A percentile compares a stretch with the other conserved stretches of the same genome.
Evolutionary conservation across 371 early-diverging fungal species (phyloP).

Genomic region (Catenaria anguillulae): DNA sequence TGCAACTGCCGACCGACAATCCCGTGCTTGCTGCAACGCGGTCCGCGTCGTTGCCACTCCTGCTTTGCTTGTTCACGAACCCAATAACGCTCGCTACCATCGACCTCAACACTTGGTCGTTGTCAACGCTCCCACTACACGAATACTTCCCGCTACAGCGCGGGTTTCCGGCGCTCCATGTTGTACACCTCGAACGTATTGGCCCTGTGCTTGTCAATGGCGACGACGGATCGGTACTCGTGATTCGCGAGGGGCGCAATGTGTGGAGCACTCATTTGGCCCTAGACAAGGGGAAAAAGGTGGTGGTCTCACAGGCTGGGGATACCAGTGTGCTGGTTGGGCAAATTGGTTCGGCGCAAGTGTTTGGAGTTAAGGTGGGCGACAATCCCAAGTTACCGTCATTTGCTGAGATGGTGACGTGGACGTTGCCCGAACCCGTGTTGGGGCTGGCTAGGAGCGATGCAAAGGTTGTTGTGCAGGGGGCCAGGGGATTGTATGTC

Average conservation of each 20-base stretch:
- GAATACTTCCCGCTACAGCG: constrained; percentile 4
- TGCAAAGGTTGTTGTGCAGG: too few relatives aligned
- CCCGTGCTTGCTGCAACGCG: background rate
- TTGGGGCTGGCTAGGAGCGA: too few relatives aligned
- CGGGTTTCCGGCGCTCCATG: background rate
- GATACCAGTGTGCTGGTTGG: background rate
- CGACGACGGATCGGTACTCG: background rate
- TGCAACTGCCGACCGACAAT: background rate
- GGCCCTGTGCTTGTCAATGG: background rate
- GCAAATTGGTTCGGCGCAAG: background rate
- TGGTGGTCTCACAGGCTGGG: background rate
- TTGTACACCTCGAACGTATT: background rate
- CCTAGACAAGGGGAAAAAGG: background rate
- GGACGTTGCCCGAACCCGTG: too few relatives aligned
- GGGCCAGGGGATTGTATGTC: too few relatives aligned
- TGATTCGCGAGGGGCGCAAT: background rate
- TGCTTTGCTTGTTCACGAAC: background rate
- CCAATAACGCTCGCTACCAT: background rate
- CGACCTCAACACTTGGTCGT: background rate
- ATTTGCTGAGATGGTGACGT: too few relatives aligned
- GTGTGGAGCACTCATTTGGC: background rate
- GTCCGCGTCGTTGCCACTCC: background rate
- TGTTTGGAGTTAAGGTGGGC: too few relatives aligned
- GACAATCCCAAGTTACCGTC: too few relatives aligned
- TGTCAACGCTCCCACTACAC: background rate